A percentile compares a stretch with the other conserved stretches of the same genome.
Evolutionary conservation across 2,329 filamentous ascomycete species (phyloP).

Genomic region (Colletotrichum phormii): DNA sequence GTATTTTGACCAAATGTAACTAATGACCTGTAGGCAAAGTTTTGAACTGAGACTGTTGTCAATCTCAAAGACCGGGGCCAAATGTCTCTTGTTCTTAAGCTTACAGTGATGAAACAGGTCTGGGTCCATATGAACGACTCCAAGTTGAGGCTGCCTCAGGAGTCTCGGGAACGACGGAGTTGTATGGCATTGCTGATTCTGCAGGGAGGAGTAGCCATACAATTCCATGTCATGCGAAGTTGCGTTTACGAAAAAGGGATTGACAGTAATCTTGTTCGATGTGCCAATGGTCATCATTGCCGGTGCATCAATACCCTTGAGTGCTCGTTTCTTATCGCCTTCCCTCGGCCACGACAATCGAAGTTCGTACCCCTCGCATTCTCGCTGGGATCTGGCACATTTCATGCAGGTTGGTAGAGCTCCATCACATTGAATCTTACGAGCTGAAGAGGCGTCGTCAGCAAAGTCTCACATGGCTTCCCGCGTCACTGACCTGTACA

Average conservation of each 20-base stretch:
- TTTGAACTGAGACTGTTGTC: neutral
- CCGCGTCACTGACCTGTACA: slow-evolving; percentile 10
- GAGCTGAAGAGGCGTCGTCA: neutral
- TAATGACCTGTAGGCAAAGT: neutral
- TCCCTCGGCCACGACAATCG: slow-evolving; percentile 17
- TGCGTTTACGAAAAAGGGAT: slow-evolving; percentile 3
- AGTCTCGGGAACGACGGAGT: neutral
- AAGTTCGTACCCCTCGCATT: slow-evolving; percentile 2
- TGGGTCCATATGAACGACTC: neutral
- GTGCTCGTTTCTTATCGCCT: slow-evolving; percentile 3
- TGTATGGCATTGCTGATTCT: neutral
- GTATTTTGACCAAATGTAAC: slow-evolving; percentile 9
- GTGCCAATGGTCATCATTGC: too few relatives aligned
- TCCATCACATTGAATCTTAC: slow-evolving; percentile 12
- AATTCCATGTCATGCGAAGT: slow-evolving; percentile 7
- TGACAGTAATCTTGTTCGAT: rapidly evolving
- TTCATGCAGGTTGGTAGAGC: neutral
- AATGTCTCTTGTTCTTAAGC: neutral
- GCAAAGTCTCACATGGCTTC: rapidly evolving
- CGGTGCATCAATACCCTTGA: neutral
- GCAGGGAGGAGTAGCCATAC: neutral
- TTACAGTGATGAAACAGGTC: slow-evolving; percentile 13
- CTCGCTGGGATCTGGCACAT: neutral
- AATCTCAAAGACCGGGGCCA: neutral
- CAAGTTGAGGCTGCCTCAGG: neutral